A percentile compares a stretch with the other conserved stretches of the same genome.
Conservation (phyloP, 495 filamentous ascomycete species). For the Hypoxylon cercidicola region DNA sequence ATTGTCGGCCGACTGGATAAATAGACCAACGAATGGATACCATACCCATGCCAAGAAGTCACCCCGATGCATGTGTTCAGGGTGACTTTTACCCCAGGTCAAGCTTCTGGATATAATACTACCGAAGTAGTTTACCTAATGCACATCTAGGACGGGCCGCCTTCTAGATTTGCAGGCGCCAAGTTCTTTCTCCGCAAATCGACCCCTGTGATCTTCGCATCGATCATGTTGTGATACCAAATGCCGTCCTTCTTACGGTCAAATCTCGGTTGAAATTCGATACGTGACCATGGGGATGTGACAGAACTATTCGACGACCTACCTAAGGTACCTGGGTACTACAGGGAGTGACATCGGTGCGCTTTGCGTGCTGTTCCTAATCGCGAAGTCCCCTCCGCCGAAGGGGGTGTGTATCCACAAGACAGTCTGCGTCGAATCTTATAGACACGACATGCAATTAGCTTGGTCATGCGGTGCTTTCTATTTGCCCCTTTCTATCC, state of each 20-base stretch:
- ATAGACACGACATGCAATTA: slow-evolving; percentile 15
- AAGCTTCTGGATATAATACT: not conserved
- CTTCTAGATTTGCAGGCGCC: slow-evolving; percentile 26
- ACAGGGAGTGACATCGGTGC: slow-evolving; percentile 7
- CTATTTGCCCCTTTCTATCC: not conserved
- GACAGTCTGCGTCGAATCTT: not conserved
- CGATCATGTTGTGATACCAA: slow-evolving; percentile 21
- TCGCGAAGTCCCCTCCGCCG: not conserved
- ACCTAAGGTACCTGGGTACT: not conserved
- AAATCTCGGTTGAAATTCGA: slow-evolving; percentile 37
- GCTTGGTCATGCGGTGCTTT: slow-evolving; percentile 2
- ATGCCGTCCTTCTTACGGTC: not conserved
- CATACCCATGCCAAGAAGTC: slow-evolving; percentile 21
- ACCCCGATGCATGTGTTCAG: slow-evolving; percentile 13
- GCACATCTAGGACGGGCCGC: slow-evolving; percentile 23
- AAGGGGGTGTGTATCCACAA: slow-evolving; percentile 9
- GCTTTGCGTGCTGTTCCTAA: slow-evolving; percentile 2
- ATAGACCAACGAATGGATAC: slow-evolving; percentile 22
- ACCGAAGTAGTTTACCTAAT: slow-evolving; percentile 20
- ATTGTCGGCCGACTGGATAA: slow-evolving; percentile 32
- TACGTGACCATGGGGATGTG: slow-evolving; percentile 8
- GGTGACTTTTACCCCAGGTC: slow-evolving; percentile 29
- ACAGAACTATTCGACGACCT: not conserved
- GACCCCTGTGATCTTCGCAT: slow-evolving; percentile 31
- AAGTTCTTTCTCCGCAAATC: slow-evolving; percentile 24